phyloP scores from a whole-genome alignment of 257 asterid genomes.

The Datura wrightii region DNA sequence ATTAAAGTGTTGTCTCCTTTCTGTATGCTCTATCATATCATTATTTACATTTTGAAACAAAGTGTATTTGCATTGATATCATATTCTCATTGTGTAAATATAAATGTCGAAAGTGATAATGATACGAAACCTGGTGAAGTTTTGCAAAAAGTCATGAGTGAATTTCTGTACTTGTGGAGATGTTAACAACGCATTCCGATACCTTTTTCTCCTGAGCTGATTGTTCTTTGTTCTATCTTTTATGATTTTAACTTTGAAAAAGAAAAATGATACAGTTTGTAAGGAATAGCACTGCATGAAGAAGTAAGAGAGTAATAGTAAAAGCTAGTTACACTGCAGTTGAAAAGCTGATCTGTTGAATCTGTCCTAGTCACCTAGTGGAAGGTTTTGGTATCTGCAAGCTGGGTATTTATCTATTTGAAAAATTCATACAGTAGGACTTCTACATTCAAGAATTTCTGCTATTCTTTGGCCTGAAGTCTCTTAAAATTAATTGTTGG shows the following conservation, averaged over 20 bases:
- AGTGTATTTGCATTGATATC: conserved; percentile 1
- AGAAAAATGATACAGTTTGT: background rate
- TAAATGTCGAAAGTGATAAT: conserved; percentile 4
- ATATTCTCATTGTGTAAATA: conserved; percentile 8
- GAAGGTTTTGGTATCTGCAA: background rate
- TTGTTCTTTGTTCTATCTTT: background rate
- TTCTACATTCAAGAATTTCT: conserved; percentile 8
- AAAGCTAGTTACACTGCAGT: background rate
- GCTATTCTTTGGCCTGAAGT: background rate
- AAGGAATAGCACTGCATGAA: conserved; percentile 2
- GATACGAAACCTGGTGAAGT: conserved; percentile 12
- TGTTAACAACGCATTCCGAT: background rate
- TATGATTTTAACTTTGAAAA: conserved; percentile 7
- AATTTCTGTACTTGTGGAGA: background rate
- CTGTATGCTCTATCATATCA: background rate
- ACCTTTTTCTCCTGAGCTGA: background rate
- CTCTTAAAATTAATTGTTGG: conserved; percentile 20
- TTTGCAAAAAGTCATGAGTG: background rate
- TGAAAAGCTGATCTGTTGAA: conserved; percentile 11
- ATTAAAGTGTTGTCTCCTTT: background rate
- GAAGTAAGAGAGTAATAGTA: background rate
- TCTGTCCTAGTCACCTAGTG: background rate
- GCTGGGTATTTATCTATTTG: background rate
- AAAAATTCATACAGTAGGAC: conserved; percentile 1
- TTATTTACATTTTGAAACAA: background rate